Evolutionary conservation across 176 grass and related monocot species (phyloP).

Genomic region (Musa beccarii): DNA sequence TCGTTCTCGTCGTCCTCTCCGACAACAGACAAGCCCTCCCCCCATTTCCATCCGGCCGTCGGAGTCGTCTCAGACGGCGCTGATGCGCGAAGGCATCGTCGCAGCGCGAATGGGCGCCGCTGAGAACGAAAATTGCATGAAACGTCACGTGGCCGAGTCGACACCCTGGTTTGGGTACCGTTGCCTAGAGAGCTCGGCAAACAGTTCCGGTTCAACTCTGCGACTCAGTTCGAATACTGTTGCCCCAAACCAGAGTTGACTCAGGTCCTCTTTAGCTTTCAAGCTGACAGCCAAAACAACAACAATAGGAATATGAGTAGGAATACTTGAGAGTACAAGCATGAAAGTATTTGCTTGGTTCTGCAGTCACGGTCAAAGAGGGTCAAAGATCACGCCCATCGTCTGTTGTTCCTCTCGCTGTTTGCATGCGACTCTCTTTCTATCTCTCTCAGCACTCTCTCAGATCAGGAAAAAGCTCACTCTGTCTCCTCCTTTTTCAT

Average conservation of each 20-base stretch:
- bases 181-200: neutral
- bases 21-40: neutral
- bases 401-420: neutral
- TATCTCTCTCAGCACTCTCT: too few relatives aligned
- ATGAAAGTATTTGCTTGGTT: neutral
- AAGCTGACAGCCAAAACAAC: neutral
- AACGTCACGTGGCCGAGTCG: conserved; percentile 9
- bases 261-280: too few relatives aligned
- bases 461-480: neutral
- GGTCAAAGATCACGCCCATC: conserved; percentile 23
- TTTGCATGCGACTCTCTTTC: conserved; percentile 14
- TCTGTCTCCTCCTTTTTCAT: neutral
- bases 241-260: neutral
- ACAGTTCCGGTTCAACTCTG: neutral
- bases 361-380: neutral
- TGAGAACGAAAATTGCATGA: neutral
- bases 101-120: neutral
- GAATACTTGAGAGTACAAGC: neutral
- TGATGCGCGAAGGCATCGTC: neutral
- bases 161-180: neutral
- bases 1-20: neutral
- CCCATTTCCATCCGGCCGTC: neutral
- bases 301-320: neutral
- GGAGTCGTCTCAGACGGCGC: conserved; percentile 5
- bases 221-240: neutral